Conservation (phyloP, 441 rosid genomes). For the Arabidopsis lyrata region DNA sequence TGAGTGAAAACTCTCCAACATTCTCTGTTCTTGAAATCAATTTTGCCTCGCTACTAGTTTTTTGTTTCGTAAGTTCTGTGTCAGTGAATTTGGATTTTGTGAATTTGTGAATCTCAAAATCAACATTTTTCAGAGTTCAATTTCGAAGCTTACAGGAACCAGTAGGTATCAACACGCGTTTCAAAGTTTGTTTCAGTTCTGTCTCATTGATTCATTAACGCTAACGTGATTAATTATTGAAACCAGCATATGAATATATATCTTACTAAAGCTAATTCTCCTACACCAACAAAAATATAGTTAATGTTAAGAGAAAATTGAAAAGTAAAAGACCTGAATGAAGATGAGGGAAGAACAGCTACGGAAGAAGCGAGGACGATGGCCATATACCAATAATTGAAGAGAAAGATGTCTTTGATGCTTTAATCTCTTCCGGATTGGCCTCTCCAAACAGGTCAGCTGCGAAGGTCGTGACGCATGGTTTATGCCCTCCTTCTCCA, state of each 20-base stretch:
- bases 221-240: not conserved
- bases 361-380: conserved; percentile 63
- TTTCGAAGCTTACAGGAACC: too few species aligned
- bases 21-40: not conserved
- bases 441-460: conserved; percentile 85
- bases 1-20: conserved; percentile 5
- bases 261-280: not conserved
- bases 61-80: too few species aligned
- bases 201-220: too few species aligned
- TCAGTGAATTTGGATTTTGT: too few species aligned
- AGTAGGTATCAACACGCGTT: too few species aligned
- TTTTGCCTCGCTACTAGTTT: too few species aligned
- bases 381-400: conserved; percentile 86
- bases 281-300: not conserved
- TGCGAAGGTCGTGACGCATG: conserved; percentile 90
- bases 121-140: too few species aligned
- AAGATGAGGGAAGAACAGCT: conserved; percentile 60
- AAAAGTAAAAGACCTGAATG: conserved; percentile 59
- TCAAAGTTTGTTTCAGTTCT: too few species aligned
- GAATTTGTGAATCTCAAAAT: too few species aligned
- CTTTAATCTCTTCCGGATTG: conserved; percentile 59
- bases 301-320: not conserved
- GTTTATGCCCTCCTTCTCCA: conserved; percentile 94
- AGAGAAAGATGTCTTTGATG: conserved; percentile 87
- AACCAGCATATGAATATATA: not conserved